Conservation (phyloP, 2,329 filamentous ascomycete species). For the Claviceps maximensis region DNA sequence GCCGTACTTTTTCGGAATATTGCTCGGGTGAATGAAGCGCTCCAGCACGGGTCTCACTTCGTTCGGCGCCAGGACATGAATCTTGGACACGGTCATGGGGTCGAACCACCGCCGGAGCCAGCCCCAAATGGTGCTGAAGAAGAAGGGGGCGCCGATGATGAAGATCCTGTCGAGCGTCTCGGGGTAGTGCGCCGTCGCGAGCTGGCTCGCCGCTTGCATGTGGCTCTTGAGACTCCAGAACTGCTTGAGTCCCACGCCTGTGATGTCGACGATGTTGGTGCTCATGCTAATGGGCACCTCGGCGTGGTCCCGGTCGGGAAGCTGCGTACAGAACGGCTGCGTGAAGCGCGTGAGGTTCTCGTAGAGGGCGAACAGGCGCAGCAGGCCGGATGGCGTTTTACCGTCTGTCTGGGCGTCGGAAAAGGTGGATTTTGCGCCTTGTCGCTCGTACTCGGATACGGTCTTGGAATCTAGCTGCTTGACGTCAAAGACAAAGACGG, state of each 20-base stretch:
- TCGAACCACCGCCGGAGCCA: slow-evolving; percentile 96
- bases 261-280: slow-evolving; percentile 92
- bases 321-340: slow-evolving; percentile 69
- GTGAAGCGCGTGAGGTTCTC: slow-evolving; percentile 83
- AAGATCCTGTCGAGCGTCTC: slow-evolving; percentile 62
- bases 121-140: slow-evolving; percentile 88
- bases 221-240: slow-evolving; percentile 92
- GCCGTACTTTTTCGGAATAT: slow-evolving; percentile 84
- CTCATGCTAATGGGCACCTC: slow-evolving; percentile 82
- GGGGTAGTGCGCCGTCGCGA: slow-evolving; percentile 89
- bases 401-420: slow-evolving; percentile 51
- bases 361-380: slow-evolving; percentile 84
- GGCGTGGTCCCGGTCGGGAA: slow-evolving; percentile 56
- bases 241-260: slow-evolving; percentile 74
- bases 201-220: slow-evolving; percentile 81
- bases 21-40: slow-evolving; percentile 65
- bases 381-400: slow-evolving; percentile 58
- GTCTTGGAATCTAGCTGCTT: slow-evolving; percentile 70
- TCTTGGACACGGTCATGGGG: slow-evolving; percentile 88
- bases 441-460: slow-evolving; percentile 64
- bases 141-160: slow-evolving; percentile 77
- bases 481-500: slow-evolving; percentile 84
- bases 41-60: slow-evolving; percentile 68
- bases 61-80: slow-evolving; percentile 67
- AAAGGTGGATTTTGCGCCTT: slow-evolving; percentile 39